phyloP scores from a whole-genome alignment of 495 filamentous ascomycete species.

The Penicillium roqueforti region DNA sequence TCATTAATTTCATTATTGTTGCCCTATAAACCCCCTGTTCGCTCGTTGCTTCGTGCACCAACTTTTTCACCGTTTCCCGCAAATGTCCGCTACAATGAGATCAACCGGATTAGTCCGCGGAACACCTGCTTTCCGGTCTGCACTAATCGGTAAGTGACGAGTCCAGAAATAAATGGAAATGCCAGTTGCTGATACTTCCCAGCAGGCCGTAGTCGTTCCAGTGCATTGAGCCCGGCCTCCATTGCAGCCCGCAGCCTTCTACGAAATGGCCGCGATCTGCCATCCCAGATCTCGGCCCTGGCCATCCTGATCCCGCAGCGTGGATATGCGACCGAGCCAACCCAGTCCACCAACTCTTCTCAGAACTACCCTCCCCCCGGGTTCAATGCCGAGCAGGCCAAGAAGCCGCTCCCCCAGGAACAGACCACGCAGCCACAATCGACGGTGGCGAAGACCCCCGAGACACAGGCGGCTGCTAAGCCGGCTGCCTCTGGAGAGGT shows the following conservation, averaged over 20 bases:
- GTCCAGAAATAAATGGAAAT: neutral
- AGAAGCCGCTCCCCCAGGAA: slow-evolving; percentile 69
- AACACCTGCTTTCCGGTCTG: slow-evolving; percentile 33
- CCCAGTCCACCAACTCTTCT: slow-evolving; percentile 49
- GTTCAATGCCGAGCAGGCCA: slow-evolving; percentile 87
- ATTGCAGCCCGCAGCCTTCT: slow-evolving; percentile 48
- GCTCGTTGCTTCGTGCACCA: slow-evolving; percentile 30
- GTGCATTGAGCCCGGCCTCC: slow-evolving; percentile 35
- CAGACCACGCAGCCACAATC: slow-evolving; percentile 31
- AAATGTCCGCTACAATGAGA: slow-evolving; percentile 45
- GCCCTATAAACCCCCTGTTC: slow-evolving; percentile 24
- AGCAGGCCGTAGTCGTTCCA: slow-evolving; percentile 36
- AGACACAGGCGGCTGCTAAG: slow-evolving; percentile 40
- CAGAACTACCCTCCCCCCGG: slow-evolving; percentile 78
- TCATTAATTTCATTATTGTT: slow-evolving; percentile 17
- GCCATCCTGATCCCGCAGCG: slow-evolving; percentile 63
- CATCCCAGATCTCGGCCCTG: slow-evolving; percentile 58
- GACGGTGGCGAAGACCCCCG: slow-evolving; percentile 24
- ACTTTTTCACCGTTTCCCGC: slow-evolving; percentile 28
- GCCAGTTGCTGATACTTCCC: slow-evolving; percentile 6
- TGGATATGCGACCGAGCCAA: slow-evolving; percentile 68
- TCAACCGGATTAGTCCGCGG: slow-evolving; percentile 42
- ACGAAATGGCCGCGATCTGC: slow-evolving; percentile 52
- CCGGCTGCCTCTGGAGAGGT: slow-evolving; percentile 2
- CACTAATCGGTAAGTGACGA: slow-evolving; percentile 25